Percentiles rank a stretch among this genome's conserved stretches.
Conservation (phyloP, 2,329 filamentous ascomycete genomes). For the Tolypocladium paradoxum region DNA sequence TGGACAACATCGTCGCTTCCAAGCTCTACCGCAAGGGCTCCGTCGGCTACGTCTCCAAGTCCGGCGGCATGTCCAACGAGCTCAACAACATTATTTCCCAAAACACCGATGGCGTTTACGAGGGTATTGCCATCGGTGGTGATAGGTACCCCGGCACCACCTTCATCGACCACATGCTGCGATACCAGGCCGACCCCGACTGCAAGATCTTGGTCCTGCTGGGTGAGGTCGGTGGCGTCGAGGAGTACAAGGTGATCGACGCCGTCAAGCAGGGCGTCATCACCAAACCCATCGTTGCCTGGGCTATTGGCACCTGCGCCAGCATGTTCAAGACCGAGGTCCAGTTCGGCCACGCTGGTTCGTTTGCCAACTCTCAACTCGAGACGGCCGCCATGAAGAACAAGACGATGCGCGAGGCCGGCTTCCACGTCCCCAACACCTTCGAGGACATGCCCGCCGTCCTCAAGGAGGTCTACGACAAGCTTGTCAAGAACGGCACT, state of each 20-base stretch:
- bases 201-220: slow-evolving; percentile 96
- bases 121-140: slow-evolving; percentile 98
- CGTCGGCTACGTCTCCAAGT: slow-evolving; percentile 99
- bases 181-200: slow-evolving; percentile 91
- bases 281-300: slow-evolving; percentile 97
- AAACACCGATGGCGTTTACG: slow-evolving; percentile 94
- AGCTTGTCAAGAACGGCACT: slow-evolving; percentile 72
- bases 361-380: slow-evolving; percentile 97
- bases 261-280: slow-evolving; percentile 90
- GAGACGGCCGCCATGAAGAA: slow-evolving; percentile 97
- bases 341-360: slow-evolving; percentile 97
- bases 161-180: slow-evolving; percentile 96
- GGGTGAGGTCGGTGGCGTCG: slow-evolving; percentile 97
- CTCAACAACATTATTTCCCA: slow-evolving; percentile 98
- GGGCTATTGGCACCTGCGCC: slow-evolving; percentile 98
- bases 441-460: slow-evolving; percentile 86
- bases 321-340: slow-evolving; percentile 99
- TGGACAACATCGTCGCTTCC: slow-evolving; percentile 99
- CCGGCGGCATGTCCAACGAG: slow-evolving; percentile 99
- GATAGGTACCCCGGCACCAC: slow-evolving; percentile 98
- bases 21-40: slow-evolving; percentile 99
- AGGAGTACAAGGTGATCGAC: slow-evolving; percentile 99
- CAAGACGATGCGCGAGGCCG: slow-evolving; percentile 89
- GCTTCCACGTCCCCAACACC: slow-evolving; percentile 87
- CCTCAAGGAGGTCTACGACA: slow-evolving; percentile 76